Evolutionary conservation across 2,329 filamentous ascomycete species (phyloP), one percentile per base, ranked within the genome.

Genomic region (Dothiorella sarmentorum): DNA sequence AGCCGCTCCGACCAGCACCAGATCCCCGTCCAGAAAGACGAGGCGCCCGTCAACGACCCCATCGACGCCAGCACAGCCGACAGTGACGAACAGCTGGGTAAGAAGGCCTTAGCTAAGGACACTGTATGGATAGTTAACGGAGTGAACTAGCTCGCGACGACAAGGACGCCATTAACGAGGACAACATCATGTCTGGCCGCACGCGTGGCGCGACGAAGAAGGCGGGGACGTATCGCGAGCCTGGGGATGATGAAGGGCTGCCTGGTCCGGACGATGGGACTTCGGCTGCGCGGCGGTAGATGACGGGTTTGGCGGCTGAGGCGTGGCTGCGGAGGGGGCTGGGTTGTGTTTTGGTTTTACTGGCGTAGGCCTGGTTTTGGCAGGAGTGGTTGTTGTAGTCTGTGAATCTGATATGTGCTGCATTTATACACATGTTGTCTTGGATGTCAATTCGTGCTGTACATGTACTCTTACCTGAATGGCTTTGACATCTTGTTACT

Each of bases 171-270:
- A 80, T 82, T 42, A 74, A 82, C 56, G 58, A 73, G 61, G 65
- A 60, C 56, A 81, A 81, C 62, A 80, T 82, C 37, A 63, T 82
- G 7, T 33, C 51, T 13, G 22, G 33, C 13, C 76, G 78, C 27
- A 81, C 79, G 7, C 72, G 79, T 17, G 78, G 78, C 58, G 78
- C 77, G 0, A 66, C 75, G 0, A 79, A 79, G 70, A 33, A 69
- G 38, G 61, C 68, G 33, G 78, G 79, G 17, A 70, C 71, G 0
- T 82, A 82, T 63, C 62, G 66, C 1, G 79, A 82, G 72, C 80
- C 79, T n/a, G 76, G 77, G 27, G 80, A 82, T 63, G 78, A 81
- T 58, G 79, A 81, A 68, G 70, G 74, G 15, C 63, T 77, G 51
- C 67, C 73, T n/a, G 68, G 66, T 4, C 62, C 66, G 0, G 63